phyloP scores from a whole-genome alignment of 2,329 filamentous ascomycete species.

The Juglanconis juglandina region DNA sequence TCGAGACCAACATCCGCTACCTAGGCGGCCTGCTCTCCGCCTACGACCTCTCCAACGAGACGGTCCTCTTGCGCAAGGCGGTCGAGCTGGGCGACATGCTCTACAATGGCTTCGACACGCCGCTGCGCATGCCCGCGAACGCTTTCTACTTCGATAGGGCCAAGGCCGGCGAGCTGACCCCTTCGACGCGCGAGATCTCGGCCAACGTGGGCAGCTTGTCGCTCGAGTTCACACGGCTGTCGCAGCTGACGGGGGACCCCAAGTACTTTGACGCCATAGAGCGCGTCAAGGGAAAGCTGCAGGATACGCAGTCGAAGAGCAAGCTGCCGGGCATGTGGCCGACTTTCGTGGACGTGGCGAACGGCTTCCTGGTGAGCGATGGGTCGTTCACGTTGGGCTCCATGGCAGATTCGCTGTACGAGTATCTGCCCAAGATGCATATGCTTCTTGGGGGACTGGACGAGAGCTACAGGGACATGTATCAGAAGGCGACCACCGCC shows the following conservation, averaged over 20 bases:
- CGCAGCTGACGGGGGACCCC: slow-evolving; percentile 67
- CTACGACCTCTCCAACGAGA: slow-evolving; percentile 48
- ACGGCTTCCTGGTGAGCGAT: slow-evolving; percentile 40
- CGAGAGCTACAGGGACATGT: slow-evolving; percentile 62
- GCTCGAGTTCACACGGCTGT: slow-evolving; percentile 71
- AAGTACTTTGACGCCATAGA: slow-evolving; percentile 77
- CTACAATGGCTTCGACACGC: slow-evolving; percentile 52
- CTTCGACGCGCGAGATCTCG: slow-evolving; percentile 35
- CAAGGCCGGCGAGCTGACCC: slow-evolving; percentile 34
- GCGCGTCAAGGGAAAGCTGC: slow-evolving; percentile 67
- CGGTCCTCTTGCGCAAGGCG: slow-evolving; percentile 46
- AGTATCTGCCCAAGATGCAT: slow-evolving; percentile 59
- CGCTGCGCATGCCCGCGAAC: slow-evolving; percentile 48
- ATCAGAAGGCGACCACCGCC: slow-evolving; percentile 58
- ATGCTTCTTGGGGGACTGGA: slow-evolving; percentile 63
- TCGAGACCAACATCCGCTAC: slow-evolving; percentile 60
- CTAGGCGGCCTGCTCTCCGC: slow-evolving; percentile 51
- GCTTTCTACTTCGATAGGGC: slow-evolving; percentile 42
- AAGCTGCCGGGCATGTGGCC: slow-evolving; percentile 73
- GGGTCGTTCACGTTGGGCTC: slow-evolving; percentile 42
- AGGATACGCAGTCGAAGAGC: slow-evolving; percentile 62
- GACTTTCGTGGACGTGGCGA: slow-evolving; percentile 58
- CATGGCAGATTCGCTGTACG: slow-evolving; percentile 50
- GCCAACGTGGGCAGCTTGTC: slow-evolving; percentile 62
- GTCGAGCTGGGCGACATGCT: slow-evolving; percentile 52